These are phyloP conservation scores for Pseudotulostoma volvatum DNA, from an alignment of 495 filamentous ascomycete species.

Conservation along the genomic window DNA sequence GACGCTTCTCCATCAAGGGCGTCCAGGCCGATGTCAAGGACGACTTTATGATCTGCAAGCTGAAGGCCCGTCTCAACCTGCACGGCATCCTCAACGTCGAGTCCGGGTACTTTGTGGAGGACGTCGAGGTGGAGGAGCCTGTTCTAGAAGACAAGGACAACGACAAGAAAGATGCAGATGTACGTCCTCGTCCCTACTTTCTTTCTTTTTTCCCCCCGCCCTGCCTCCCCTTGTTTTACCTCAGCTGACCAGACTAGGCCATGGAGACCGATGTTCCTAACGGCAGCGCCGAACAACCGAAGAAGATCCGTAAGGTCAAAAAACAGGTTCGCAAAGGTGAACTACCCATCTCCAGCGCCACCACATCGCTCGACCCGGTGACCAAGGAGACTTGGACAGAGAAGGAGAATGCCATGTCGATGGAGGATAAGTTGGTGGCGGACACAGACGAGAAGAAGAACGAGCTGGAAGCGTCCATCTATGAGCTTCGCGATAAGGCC, in stretches of 20 bases:
- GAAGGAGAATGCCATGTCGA: slow-evolving; percentile 78
- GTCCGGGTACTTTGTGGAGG: slow-evolving; percentile 94
- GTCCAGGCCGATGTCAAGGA: slow-evolving; percentile 75
- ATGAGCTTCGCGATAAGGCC: slow-evolving; percentile 86
- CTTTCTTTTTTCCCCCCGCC: background rate
- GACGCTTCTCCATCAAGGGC: slow-evolving; percentile 83
- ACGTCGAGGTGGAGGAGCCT: slow-evolving; percentile 94
- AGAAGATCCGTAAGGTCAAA: slow-evolving; percentile 96
- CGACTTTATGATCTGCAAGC: slow-evolving; percentile 98
- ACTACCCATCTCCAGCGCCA: slow-evolving; percentile 70
- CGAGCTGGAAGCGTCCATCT: slow-evolving; percentile 93
- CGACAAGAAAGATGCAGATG: slow-evolving; percentile 56
- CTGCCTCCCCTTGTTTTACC: background rate
- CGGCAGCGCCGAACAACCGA: slow-evolving; percentile 54
- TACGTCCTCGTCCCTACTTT: slow-evolving; percentile 32
- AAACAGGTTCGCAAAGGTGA: slow-evolving; percentile 99
- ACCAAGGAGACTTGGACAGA: slow-evolving; percentile 52
- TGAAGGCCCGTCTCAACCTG: slow-evolving; percentile 94
- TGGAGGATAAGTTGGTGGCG: slow-evolving; percentile 96
- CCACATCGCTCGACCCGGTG: slow-evolving; percentile 54
- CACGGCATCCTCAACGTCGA: slow-evolving; percentile 95
- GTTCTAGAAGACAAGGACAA: slow-evolving; percentile 42
- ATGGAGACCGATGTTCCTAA: slow-evolving; percentile 72
- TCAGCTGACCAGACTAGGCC: slow-evolving; percentile 35
- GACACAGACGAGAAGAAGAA: slow-evolving; percentile 99